Evolutionary conservation across 495 filamentous ascomycete species (phyloP), one percentile per base, ranked within the genome.

Genomic region (Apiosordaria backusii): DNA sequence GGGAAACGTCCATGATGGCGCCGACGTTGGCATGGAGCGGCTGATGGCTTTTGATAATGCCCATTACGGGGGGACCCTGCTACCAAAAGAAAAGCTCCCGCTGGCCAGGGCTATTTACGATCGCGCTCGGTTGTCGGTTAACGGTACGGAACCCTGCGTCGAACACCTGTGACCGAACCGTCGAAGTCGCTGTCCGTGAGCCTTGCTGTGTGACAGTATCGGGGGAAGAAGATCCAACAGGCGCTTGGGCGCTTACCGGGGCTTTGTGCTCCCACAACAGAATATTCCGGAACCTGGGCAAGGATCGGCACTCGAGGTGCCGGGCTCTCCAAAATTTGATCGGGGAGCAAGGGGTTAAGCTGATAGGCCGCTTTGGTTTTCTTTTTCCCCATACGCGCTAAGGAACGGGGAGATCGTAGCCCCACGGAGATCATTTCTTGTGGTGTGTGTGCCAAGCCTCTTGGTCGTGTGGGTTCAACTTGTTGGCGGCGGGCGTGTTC

Each of bases 271-370:
- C 24, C 59, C 59, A 61, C 59, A 10, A 19, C 3, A 25, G 59
- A 61, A 61, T 61, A 61, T 61, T 61, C 59, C 59, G 59, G 59
- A 61, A 61, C 19, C 26, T 13, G 26, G 26, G 18, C 25, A 61
- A 27, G 59, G 59, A 27, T 55, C 52, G 52, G 52, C 52, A 55
- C 52, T 7, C 7, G 13, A 7, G 24, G 40, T 61, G n/a, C 26
- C 26, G n/a, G 35, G 9, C 35, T 13, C 6, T 35, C 29, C 29
- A 35, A 35, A 45, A 21, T 6, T 29, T 40, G 18, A 21, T 61
- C 58, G 19, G 58, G 16, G 13, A n/a, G 19, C 27, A 19, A 27
- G 22, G 58, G 58, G 22, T 18, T 24, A 23, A 23, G 27, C 26
- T 26, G 26, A 61, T 61, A 27, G 59, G 24, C 29, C 26, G 29